Percentiles rank a stretch among this genome's conserved stretches.
phyloP scores from a whole-genome alignment of 352 stramenopile genomes.

The Phytophthora niederhauseri region DNA sequence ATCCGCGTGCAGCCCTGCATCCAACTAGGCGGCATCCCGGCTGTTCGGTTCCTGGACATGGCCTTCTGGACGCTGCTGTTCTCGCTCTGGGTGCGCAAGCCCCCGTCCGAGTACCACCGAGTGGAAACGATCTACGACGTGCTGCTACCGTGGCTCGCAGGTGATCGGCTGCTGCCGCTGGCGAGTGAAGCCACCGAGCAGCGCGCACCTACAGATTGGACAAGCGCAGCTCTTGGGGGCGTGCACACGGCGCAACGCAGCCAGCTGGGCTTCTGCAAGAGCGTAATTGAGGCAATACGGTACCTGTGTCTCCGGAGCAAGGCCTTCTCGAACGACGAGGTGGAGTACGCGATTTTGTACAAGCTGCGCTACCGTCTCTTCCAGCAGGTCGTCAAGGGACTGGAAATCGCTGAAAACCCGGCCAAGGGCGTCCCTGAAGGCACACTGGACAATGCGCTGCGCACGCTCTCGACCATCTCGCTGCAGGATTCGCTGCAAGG shows the following conservation, averaged over 20 bases:
- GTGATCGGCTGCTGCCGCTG: conserved; percentile 72
- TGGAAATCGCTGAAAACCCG: conserved; percentile 63
- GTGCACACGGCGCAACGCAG: conserved; percentile 72
- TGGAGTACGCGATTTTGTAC: conserved; percentile 77
- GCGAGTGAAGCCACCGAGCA: conserved; percentile 43
- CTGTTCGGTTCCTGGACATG: conserved; percentile 77
- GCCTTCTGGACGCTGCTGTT: conserved; percentile 87
- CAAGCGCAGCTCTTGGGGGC: conserved; percentile 34
- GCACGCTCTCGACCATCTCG: conserved; percentile 61
- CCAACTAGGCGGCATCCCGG: conserved; percentile 64
- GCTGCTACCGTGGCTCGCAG: conserved; percentile 85
- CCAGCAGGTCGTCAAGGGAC: conserved; percentile 53
- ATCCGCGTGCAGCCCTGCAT: conserved; percentile 83
- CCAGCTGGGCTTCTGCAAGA: conserved; percentile 86
- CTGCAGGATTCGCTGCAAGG: conserved; percentile 81
- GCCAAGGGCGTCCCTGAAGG: conserved; percentile 52
- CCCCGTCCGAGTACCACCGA: conserved; percentile 86
- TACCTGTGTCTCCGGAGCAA: conserved; percentile 67
- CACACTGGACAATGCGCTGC: conserved; percentile 62
- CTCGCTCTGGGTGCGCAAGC: conserved; percentile 86
- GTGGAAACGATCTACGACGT: conserved; percentile 92
- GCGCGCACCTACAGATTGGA: conserved; percentile 32
- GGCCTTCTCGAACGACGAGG: conserved; percentile 58
- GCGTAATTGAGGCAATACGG: conserved; percentile 74
- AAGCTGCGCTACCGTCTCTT: conserved; percentile 75